Evolutionary conservation across 2,329 filamentous ascomycete species (phyloP).

Genomic region (Chlorencoelia australis): DNA sequence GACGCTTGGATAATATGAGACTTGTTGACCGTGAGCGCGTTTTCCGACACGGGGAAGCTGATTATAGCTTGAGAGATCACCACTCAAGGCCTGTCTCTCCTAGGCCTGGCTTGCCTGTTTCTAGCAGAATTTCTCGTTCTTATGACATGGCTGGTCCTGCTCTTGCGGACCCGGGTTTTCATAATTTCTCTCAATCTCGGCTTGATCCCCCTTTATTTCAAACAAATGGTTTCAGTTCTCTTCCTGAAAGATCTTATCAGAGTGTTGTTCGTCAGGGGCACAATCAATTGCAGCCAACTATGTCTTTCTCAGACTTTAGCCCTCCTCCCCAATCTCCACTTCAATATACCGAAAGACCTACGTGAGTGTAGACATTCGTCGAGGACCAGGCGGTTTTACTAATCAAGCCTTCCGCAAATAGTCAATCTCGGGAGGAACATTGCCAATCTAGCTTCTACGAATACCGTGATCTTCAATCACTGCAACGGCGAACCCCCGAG

Average conservation of each 20-base stretch:
- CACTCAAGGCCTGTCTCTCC: conserved; percentile 13
- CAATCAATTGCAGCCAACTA: conserved; percentile 10
- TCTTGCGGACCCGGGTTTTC: conserved; percentile 19
- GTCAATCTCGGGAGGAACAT: too few species aligned
- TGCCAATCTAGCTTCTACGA: conserved; percentile 10
- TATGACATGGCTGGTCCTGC: conserved; percentile 14
- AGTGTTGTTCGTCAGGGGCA: conserved; percentile 9
- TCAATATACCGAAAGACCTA: conserved; percentile 17
- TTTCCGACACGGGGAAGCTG: conserved; percentile 12
- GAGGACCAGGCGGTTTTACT: not conserved
- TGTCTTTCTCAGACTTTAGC: conserved; percentile 12
- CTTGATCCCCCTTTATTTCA: conserved; percentile 14
- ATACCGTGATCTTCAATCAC: conserved; percentile 2
- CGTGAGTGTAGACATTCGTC: conserved; percentile 18
- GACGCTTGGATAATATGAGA: conserved; percentile 9
- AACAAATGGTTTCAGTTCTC: conserved; percentile 14
- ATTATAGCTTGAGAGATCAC: conserved; percentile 9
- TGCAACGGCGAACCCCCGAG: too few species aligned
- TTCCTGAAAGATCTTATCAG: conserved; percentile 16
- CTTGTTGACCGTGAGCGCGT: conserved; percentile 12
- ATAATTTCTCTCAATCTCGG: conserved; percentile 24
- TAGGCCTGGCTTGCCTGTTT: conserved; percentile 13
- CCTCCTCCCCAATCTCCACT: conserved; percentile 18
- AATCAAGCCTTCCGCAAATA: too few species aligned
- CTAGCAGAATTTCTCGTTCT: conserved; percentile 17